phyloP scores from a whole-genome alignment of 306 rosid species.

The Cicer arietinum region DNA sequence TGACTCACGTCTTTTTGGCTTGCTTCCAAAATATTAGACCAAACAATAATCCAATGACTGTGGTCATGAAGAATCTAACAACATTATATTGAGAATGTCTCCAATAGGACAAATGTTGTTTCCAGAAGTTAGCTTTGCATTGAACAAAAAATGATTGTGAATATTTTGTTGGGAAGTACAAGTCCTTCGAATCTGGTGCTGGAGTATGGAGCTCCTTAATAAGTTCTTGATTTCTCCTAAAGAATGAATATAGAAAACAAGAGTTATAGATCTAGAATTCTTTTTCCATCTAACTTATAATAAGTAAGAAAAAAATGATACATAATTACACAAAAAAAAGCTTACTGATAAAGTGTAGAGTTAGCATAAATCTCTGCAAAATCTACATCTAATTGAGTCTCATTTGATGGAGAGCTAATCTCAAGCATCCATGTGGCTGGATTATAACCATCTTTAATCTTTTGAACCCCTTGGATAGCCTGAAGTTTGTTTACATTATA shows the following conservation, averaged over 20 bases:
- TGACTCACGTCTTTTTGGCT: conserved; percentile 56
- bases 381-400: conserved; percentile 60
- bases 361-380: conserved; percentile 61
- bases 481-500: conserved; percentile 32
- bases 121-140: conserved; percentile 64
- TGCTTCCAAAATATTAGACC: conserved; percentile 68
- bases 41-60: conserved; percentile 50
- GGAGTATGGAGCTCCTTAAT: conserved; percentile 56
- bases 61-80: conserved; percentile 57
- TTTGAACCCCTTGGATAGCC: conserved; percentile 65
- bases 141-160: conserved; percentile 62
- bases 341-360: conserved; percentile 65
- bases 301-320: not conserved
- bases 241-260: conserved; percentile 1
- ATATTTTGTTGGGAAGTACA: conserved; percentile 66
- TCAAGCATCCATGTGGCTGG: conserved; percentile 93
- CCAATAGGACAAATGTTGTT: conserved; percentile 77
- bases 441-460: conserved; percentile 67
- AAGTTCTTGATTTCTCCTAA: conserved; percentile 64
- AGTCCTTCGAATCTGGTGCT: conserved; percentile 57
- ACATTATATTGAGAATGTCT: conserved; percentile 63
- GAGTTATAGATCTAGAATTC: conserved; percentile 9
- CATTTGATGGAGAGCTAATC: conserved; percentile 56
- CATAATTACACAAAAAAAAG: not conserved
- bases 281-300: not conserved